A percentile compares a stretch with the other conserved stretches of the same genome.
phyloP scores from a whole-genome alignment of 2,329 filamentous ascomycete species.

The Aspergillus terreus region DNA sequence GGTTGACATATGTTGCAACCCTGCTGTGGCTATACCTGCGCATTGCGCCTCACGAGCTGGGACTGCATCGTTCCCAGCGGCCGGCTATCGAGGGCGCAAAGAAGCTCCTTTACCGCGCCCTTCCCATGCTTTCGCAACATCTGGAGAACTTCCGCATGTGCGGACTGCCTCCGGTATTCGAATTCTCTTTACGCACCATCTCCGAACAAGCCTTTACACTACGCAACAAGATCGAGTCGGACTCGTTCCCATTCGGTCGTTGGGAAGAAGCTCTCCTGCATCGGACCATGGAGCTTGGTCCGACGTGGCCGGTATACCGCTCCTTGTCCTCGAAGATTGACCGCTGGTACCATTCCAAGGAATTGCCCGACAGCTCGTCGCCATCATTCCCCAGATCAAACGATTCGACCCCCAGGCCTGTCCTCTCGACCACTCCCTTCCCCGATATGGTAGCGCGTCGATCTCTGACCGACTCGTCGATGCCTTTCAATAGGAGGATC shows the following conservation, averaged over 20 bases:
- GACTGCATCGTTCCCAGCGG: constrained; percentile 28
- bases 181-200: constrained; percentile 34
- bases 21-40: constrained; percentile 34
- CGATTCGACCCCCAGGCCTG: constrained; percentile 2
- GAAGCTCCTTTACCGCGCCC: constrained; percentile 33
- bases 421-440: constrained; percentile 1
- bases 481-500: constrained; percentile 9
- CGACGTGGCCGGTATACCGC: constrained; percentile 34
- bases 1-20: constrained; percentile 34
- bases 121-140: constrained; percentile 35
- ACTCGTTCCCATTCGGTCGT: constrained; percentile 31
- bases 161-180: constrained; percentile 36
- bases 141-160: constrained; percentile 36
- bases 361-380: constrained; percentile 7
- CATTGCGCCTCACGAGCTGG: constrained; percentile 29
- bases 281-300: constrained; percentile 21
- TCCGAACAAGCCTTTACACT: constrained; percentile 31
- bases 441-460: constrained; percentile 6
- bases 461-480: constrained; percentile 5
- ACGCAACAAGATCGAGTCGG: constrained; percentile 25
- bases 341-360: constrained; percentile 22
- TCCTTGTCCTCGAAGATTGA: constrained; percentile 28
- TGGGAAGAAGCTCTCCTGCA: constrained; percentile 34
- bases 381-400: constrained; percentile 9
- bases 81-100: constrained; percentile 32